Evolutionary conservation across 2,329 filamentous ascomycete genomes (phyloP), one percentile per base, ranked within the genome.

Genomic region (Dactylella cylindrospora): DNA sequence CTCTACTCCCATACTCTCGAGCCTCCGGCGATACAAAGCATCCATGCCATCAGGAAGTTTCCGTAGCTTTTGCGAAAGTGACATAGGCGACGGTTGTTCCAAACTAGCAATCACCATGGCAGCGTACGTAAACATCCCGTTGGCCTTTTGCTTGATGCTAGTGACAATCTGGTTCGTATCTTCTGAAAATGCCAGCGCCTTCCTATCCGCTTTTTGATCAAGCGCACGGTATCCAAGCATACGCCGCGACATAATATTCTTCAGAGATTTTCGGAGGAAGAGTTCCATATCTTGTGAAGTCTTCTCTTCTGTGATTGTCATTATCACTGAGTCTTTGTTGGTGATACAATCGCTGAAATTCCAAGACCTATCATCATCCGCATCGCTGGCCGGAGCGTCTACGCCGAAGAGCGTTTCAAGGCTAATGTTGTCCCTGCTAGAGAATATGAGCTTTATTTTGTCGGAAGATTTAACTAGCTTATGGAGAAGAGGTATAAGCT

Each of bases 71-170:
- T 55, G 26, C 3, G 19, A 20, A 17, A 55, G 31, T 5, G 51
- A 46, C 20, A 55, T 12, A 13, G 51, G 51, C 3, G 51, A 55
- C 7, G 51, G 51, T 17, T 55, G 51, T 4, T 29, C 35, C 7
- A 55, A 17, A 32, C 31, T 55, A 5, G 51, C 26, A 22, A 55
- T 47, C 10, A 41, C 33, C 51, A 55, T 55, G 9, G 51, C 51
- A 7, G 33, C 41, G 10, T 55, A 55, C 7, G 51, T 55, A 19
- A 55, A 55, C 51, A 55, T 55, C 4, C 51, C 41, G 8, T 55
- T 35, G 4, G 51, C 32, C 20, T 47, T 47, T 25, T 55, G 19
- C 25, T 55, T 32, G 10, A 55, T 55, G 15, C 25, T 36, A 25
- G 31, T 25, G 1, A 46, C 13, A 0, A 46, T 22, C 23, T 28